These are phyloP conservation scores for Lenwebbia sp. DNA, from an alignment of 345 rosid genomes.

Conservation along the genomic window DNA sequence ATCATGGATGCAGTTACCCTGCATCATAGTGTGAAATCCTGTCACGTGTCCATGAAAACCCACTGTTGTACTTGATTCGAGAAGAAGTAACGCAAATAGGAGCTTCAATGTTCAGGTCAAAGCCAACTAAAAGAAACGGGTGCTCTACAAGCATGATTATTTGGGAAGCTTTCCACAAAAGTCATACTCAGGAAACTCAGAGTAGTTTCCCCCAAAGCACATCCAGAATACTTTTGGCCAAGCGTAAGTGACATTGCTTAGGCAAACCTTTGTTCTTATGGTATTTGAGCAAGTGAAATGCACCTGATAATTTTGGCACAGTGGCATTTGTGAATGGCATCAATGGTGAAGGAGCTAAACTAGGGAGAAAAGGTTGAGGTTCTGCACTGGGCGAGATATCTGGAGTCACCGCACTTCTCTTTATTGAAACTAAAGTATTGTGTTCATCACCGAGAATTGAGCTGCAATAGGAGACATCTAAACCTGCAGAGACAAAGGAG, in stretches of 20 bases:
- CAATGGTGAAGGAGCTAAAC: slow-evolving; percentile 51
- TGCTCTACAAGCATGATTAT: background rate
- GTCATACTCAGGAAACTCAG: background rate
- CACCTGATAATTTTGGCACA: slow-evolving; percentile 45
- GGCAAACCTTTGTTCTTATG: background rate
- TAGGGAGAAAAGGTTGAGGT: slow-evolving; percentile 45
- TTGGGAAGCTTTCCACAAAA: background rate
- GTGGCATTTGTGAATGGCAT: slow-evolving; percentile 27
- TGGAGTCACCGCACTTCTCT: slow-evolving; percentile 5
- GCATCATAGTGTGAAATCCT: background rate
- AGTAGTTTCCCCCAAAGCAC: background rate
- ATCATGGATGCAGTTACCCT: background rate
- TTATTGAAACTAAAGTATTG: background rate
- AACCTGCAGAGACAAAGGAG: slow-evolving; percentile 5
- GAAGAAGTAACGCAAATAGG: background rate
- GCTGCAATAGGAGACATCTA: slow-evolving; percentile 3
- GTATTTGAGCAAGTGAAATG: background rate
- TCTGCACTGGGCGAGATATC: slow-evolving; percentile 11
- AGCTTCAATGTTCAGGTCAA: background rate
- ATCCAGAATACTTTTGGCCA: background rate
- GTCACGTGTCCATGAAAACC: background rate
- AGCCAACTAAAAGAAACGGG: background rate
- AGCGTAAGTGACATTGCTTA: background rate
- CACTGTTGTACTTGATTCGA: background rate
- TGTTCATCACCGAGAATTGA: background rate